Base-by-base conservation (phyloP, 2,329 filamentous ascomycete species). In the Furcasterigmium furcatum region DNA sequence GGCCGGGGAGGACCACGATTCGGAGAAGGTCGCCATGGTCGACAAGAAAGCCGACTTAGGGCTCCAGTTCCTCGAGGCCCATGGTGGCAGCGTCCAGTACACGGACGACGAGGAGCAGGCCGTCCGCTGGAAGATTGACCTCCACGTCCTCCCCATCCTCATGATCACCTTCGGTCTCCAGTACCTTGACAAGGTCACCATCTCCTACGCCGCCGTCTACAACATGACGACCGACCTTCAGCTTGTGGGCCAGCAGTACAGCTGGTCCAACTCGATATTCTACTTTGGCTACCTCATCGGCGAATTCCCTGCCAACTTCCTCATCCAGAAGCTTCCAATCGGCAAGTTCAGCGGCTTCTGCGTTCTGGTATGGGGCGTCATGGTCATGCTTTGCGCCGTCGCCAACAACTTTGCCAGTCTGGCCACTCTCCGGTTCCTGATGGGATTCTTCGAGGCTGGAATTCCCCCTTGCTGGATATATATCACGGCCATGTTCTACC, bases 191-290 rank as follows among this genome's bases (percentile, higher is more conserved):
- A 66, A 51, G 44, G 44, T 44, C 24, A 47, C 49, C 9, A n/a
- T 51, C 47, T 79, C 73, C 1, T 85, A 84, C 51, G 82, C 83
- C 1, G 81, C 82, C 18, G 79, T 86, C 42, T 84, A 85, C 48
- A 80, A 80, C 2, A 77, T 87, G 48, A 68, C 71, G 18, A 71
- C 82, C 2, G 80, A 83, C 49, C 67, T 85, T 9, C 52, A 73
- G 12, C 67, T 85, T 1, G 65, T 71, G 16, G 79, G 79, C 2
- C 71, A 73, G 0, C 66, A 84, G 50, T 85, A 85, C 54, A 77
- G 67, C 0, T 66, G 62, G 62, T 56, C 66, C 5, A 63, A 61
- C 4, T 61, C 61, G 35, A 54, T 52, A 40, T 66, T 66, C 52
- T 65, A 65, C 51, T 65, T 66, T 24, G 63, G 64, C n/a, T 65